A percentile compares a stretch with the other conserved stretches of the same genome.
Evolutionary conservation across 2,329 filamentous ascomycete species (phyloP).

Genomic region (Sporothrix curviconia): DNA sequence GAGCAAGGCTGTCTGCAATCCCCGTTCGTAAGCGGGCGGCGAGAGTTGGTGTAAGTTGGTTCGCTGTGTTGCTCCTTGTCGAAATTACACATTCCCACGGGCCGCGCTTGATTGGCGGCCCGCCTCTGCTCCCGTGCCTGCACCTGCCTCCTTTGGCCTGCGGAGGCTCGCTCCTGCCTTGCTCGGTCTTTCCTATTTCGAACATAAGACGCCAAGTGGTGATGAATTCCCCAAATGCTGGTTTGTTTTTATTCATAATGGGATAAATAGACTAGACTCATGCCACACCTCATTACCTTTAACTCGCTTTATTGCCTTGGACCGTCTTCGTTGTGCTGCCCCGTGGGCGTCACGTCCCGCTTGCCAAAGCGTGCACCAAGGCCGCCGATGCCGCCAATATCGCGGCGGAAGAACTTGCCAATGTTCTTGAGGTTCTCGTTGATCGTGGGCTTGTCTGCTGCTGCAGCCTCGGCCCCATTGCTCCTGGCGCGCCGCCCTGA

Average conservation of each 20-base stretch:
- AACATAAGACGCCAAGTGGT: no score
- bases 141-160: no score
- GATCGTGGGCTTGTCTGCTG: conserved; percentile 57
- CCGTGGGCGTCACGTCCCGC: conserved; percentile 39
- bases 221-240: no score
- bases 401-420: conserved; percentile 90
- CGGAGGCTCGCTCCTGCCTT: no score
- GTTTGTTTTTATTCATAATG: neutral
- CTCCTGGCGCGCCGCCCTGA: neutral
- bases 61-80: no score
- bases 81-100: no score
- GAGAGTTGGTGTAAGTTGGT: no score
- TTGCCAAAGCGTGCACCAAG: conserved; percentile 68
- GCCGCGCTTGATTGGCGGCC: no score
- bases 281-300: neutral
- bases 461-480: conserved; percentile 17
- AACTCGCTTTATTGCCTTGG: neutral
- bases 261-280: neutral
- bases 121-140: no score
- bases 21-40: no score
- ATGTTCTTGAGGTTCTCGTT: conserved; percentile 95
- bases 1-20: no score
- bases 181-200: no score
- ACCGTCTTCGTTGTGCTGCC: conserved; percentile 14
- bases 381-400: conserved; percentile 72